phyloP scores from a whole-genome alignment of 2,329 filamentous ascomycete species.

The Bisporella sp. region DNA sequence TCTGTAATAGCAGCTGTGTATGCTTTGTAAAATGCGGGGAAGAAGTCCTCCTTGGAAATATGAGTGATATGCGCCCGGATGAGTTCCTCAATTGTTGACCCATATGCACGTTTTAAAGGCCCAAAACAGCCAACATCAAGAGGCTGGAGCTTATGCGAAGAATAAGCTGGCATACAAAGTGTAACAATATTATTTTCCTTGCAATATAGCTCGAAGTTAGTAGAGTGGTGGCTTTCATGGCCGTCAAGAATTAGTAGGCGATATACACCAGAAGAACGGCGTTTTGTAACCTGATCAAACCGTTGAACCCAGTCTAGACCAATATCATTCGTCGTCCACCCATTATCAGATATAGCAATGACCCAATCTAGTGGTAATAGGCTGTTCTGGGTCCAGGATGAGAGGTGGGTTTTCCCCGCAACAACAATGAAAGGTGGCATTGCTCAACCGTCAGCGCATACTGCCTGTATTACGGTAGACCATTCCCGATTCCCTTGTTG shows the following conservation, averaged over 20 bases:
- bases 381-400: not conserved
- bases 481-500: too few relatives aligned
- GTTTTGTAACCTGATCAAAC: conserved; percentile 24
- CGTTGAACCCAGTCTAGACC: conserved; percentile 16
- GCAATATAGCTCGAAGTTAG: conserved; percentile 27
- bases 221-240: conserved; percentile 24
- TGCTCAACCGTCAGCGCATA: not conserved
- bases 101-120: conserved; percentile 25
- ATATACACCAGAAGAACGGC: conserved; percentile 15
- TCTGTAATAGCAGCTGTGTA: conserved; percentile 16
- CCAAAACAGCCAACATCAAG: too few relatives aligned
- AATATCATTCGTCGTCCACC: not conserved
- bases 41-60: too few relatives aligned
- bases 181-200: too few relatives aligned
- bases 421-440: not conserved
- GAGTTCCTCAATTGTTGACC: conserved; percentile 17
- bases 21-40: conserved; percentile 15
- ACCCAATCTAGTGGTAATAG: not conserved
- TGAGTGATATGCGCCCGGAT: conserved; percentile 16
- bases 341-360: not conserved
- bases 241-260: conserved; percentile 29
- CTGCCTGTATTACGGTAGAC: not conserved
- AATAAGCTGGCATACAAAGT: too few relatives aligned
- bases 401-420: not conserved
- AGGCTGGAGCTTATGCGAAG: conserved; percentile 29